Evolutionary conservation across 495 filamentous ascomycete genomes (phyloP).

Genomic region (Staphylotrichum tortipilum): DNA sequence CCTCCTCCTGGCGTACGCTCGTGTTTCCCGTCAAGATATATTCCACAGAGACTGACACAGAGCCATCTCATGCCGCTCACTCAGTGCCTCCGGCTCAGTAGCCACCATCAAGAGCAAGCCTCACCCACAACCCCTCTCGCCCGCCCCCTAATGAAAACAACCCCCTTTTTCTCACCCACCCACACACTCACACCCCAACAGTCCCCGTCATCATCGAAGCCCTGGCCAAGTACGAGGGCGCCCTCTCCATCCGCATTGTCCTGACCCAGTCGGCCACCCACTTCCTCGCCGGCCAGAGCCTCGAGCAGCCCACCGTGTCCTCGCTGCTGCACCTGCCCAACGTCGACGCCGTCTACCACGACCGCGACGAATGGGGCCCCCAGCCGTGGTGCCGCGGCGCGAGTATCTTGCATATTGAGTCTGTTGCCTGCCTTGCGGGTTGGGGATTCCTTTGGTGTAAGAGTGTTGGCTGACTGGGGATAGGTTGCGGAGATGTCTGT

Average conservation of each 20-base stretch:
- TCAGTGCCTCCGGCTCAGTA: slow-evolving; percentile 45
- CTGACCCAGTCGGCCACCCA: slow-evolving; percentile 60
- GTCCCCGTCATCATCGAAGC: slow-evolving; percentile 60
- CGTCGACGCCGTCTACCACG: slow-evolving; percentile 65
- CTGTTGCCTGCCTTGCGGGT: slow-evolving; percentile 37
- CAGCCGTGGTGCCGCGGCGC: slow-evolving; percentile 60
- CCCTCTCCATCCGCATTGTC: slow-evolving; percentile 69
- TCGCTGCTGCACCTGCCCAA: slow-evolving; percentile 40
- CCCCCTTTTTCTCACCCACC: no score
- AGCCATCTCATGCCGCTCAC: no score
- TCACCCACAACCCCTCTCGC: neutral
- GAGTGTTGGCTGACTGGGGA: neutral
- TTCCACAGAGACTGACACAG: slow-evolving; percentile 38
- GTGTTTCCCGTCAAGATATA: no score
- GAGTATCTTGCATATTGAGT: slow-evolving; percentile 76
- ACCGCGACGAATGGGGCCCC: slow-evolving; percentile 70
- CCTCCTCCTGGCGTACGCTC: slow-evolving; percentile 64
- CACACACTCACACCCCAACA: no score
- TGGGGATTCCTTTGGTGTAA: neutral
- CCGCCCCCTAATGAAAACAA: no score
- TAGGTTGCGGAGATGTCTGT: slow-evolving; percentile 20
- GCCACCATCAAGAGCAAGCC: slow-evolving; percentile 70
- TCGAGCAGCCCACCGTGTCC: slow-evolving; percentile 57
- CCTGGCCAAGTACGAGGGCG: slow-evolving; percentile 42
- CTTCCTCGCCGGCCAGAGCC: slow-evolving; percentile 61